Conservation (phyloP, 768 basidiomycete species). For the Coprinopsis cinerea region DNA sequence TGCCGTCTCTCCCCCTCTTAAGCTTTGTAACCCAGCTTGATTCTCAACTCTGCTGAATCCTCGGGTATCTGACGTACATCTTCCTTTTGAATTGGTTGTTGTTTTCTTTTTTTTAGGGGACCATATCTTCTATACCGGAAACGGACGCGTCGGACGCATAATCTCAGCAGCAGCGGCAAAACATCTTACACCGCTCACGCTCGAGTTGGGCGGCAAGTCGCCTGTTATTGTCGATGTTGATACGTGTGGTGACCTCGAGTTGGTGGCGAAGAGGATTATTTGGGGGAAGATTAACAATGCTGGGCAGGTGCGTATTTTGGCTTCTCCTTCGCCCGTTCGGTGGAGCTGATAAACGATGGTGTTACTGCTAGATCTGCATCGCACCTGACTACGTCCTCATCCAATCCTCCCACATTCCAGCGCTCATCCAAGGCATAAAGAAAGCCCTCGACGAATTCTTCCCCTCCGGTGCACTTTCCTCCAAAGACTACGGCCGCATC, state of each 20-base stretch:
- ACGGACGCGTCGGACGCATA: constrained; percentile 39
- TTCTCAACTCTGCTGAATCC: not conserved
- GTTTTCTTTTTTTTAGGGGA: constrained; percentile 19
- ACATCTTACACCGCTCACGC: constrained; percentile 47
- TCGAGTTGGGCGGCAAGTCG: constrained; percentile 53
- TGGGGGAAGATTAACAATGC: constrained; percentile 63
- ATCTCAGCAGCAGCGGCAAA: constrained; percentile 48
- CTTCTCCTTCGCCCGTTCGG: not conserved
- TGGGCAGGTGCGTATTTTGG: constrained; percentile 44
- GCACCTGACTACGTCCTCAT: constrained; percentile 44
- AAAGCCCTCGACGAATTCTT: constrained; percentile 43
- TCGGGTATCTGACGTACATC: not conserved
- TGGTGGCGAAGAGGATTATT: constrained; percentile 59
- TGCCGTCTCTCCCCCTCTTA: too few relatives aligned
- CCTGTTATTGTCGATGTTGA: constrained; percentile 35
- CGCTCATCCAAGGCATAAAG: constrained; percentile 39
- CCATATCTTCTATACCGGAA: constrained; percentile 44
- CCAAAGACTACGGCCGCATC: constrained; percentile 42
- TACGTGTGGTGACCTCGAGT: constrained; percentile 14
- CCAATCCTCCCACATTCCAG: constrained; percentile 35
- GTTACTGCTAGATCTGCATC: constrained; percentile 46
- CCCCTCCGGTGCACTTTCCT: constrained; percentile 44
- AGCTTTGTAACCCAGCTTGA: too few relatives aligned
- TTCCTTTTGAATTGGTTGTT: not conserved
- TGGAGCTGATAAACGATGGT: not conserved